Percentiles rank a stretch among this genome's conserved stretches.
These are phyloP conservation scores for Nannizziopsis arthrosporioides DNA, from an alignment of 2,329 filamentous ascomycete genomes.

Conservation along the genomic window DNA sequence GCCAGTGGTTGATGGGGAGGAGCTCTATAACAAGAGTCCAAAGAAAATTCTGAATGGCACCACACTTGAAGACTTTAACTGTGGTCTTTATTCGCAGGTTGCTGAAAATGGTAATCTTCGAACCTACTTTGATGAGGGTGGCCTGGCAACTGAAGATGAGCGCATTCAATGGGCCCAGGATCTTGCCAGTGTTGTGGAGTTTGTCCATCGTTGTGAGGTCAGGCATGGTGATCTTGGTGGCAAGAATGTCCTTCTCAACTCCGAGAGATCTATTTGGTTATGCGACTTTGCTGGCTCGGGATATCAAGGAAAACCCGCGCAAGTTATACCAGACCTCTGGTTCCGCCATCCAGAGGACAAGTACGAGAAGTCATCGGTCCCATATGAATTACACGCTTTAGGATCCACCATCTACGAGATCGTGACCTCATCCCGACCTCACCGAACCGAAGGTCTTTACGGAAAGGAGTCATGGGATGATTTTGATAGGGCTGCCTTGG, in stretches of 20 bases:
- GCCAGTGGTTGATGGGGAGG: too few relatives aligned
- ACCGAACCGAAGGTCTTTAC: neutral
- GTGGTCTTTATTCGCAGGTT: slow-evolving; percentile 8
- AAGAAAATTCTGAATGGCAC: too few relatives aligned
- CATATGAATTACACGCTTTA: slow-evolving; percentile 6
- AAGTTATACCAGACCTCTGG: neutral
- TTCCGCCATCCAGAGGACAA: slow-evolving; percentile 8
- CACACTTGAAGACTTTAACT: too few relatives aligned
- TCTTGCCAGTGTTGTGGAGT: slow-evolving; percentile 7
- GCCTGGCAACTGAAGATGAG: slow-evolving; percentile 4
- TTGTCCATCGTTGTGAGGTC: slow-evolving; percentile 1
- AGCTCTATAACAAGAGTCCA: too few relatives aligned
- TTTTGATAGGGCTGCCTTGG: too few relatives aligned
- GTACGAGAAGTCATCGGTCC: slow-evolving; percentile 1
- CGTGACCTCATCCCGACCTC: slow-evolving; percentile 4
- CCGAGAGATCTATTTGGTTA: slow-evolving; percentile 4
- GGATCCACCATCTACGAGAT: slow-evolving; percentile 12
- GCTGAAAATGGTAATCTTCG: slow-evolving; percentile 5
- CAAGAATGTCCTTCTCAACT: slow-evolving; percentile 8
- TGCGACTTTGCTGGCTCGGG: slow-evolving; percentile 11
- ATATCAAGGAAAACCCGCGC: neutral
- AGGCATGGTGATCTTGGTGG: slow-evolving; percentile 7
- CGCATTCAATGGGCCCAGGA: slow-evolving; percentile 9
- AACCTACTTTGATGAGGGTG: slow-evolving; percentile 5
- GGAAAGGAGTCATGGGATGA: too few relatives aligned